Evolutionary conservation across 2,329 filamentous ascomycete genomes (phyloP).

Genomic region (Exserohilum rostratum): DNA sequence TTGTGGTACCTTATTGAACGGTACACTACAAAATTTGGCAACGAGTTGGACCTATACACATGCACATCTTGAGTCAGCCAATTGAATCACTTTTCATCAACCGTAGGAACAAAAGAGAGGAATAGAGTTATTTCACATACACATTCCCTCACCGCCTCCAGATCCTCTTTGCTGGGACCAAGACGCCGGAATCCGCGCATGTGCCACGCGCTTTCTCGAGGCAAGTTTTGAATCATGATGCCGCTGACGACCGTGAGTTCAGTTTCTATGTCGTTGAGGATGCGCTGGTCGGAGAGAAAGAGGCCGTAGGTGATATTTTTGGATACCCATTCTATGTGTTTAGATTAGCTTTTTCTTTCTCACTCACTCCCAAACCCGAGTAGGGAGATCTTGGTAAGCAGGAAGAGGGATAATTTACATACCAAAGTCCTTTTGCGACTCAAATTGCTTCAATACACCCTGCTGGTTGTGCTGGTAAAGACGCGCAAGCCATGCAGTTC

Average conservation of each 20-base stretch:
- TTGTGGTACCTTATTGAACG: conserved; percentile 36
- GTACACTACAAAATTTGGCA: conserved; percentile 35
- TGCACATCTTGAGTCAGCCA: background rate
- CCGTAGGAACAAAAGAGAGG: background rate
- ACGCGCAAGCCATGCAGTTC: conserved; percentile 61
- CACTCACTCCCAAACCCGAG: background rate
- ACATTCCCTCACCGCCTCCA: conserved; percentile 51
- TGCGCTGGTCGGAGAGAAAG: conserved; percentile 62
- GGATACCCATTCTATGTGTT: conserved; percentile 55
- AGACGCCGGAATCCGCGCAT: conserved; percentile 57
- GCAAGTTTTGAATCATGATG: conserved; percentile 65
- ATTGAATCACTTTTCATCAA: too few species aligned
- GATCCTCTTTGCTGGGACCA: conserved; percentile 55
- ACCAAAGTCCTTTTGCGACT: conserved; percentile 56
- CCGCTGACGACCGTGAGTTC: conserved; percentile 61
- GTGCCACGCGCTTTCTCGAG: conserved; percentile 62
- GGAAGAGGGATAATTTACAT: background rate
- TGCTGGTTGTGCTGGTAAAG: conserved; percentile 61
- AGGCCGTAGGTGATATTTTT: conserved; percentile 64
- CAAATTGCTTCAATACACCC: conserved; percentile 48
- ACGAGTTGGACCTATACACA: conserved; percentile 42
- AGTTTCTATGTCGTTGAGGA: conserved; percentile 61
- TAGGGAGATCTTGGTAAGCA: background rate
- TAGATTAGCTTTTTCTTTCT: background rate
- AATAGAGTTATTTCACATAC: conserved; percentile 29